These are phyloP conservation scores for barley (Hordeum vulgare) DNA, from an alignment of 176 grass and related monocot genomes.

Conservation along the genomic window MorexV3_pseudomolecules_assembly NC_058521.1:400510456-400510955, in stretches of 20 bases:
- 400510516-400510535: slow-evolving; percentile 67
- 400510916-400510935: no score
- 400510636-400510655: not conserved
- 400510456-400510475: slow-evolving; percentile 69
- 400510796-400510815: not conserved
- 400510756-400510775: not conserved
- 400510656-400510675: not conserved
- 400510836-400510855: slow-evolving; percentile 13
- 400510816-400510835: slow-evolving; percentile 18
- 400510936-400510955: no score
- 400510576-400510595: slow-evolving; percentile 74
- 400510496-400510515: slow-evolving; percentile 48
- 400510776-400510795: not conserved
- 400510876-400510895: no score
- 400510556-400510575: slow-evolving; percentile 84
- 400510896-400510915: no score
- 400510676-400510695: not conserved
- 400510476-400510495: slow-evolving; percentile 76
- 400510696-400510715: not conserved
- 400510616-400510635: slow-evolving; percentile 16
- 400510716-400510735: not conserved
- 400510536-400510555: slow-evolving; percentile 40
- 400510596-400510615: slow-evolving; percentile 44
- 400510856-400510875: no score
- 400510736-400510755: not conserved